Evolutionary conservation across 2,329 filamentous ascomycete species (phyloP).

Genomic region (Pseudogymnoascus sp.): DNA sequence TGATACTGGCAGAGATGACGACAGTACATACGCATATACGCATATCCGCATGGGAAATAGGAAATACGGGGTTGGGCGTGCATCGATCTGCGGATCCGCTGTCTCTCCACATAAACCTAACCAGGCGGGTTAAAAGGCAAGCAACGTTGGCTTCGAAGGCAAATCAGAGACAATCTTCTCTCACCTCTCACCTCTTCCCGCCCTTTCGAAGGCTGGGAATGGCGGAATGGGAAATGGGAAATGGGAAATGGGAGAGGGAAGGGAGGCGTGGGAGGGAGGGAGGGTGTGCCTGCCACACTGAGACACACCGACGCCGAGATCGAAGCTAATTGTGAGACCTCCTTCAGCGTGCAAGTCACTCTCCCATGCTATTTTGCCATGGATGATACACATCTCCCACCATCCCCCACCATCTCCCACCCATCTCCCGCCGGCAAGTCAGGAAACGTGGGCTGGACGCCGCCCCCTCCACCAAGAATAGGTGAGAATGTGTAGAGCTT

Average conservation of each 20-base stretch:
- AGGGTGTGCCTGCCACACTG: not conserved
- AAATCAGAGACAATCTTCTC: too few species aligned
- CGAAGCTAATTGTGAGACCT: not conserved
- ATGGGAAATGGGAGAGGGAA: not conserved
- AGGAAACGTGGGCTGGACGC: not conserved
- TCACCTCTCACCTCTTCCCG: not conserved
- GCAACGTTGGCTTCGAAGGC: too few species aligned
- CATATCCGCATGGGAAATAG: too few species aligned
- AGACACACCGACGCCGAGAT: constrained; percentile 2
- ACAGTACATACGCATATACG: too few species aligned
- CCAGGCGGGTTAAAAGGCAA: too few species aligned
- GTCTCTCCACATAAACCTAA: too few species aligned
- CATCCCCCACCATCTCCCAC: not conserved
- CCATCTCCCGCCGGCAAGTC: not conserved
- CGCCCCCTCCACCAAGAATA: not conserved
- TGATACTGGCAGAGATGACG: too few species aligned
- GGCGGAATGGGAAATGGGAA: not conserved
- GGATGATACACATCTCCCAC: not conserved
- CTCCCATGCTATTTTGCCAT: not conserved
- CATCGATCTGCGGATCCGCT: too few species aligned
- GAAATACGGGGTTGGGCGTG: too few species aligned
- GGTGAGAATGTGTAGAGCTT: not conserved
- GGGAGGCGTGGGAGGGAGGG: not conserved
- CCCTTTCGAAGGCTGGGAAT: not conserved
- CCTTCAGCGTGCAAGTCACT: not conserved